These are phyloP conservation scores for Aspergillus versicolor DNA, from an alignment of 2,329 filamentous ascomycete genomes.

Conservation along the genomic window DNA sequence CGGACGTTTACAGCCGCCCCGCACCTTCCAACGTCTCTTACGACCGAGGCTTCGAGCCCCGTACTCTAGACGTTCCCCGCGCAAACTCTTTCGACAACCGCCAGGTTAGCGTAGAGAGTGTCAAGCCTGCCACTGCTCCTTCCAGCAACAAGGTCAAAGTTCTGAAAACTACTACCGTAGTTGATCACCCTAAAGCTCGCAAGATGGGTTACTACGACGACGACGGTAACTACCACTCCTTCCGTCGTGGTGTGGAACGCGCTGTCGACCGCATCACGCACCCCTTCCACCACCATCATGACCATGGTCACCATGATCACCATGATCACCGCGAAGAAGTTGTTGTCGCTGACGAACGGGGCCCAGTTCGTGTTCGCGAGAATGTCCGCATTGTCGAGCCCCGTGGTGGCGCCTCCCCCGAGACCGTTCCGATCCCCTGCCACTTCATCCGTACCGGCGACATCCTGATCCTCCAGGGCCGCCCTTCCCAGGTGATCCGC, in stretches of 20 bases:
- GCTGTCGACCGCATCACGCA: constrained; percentile 66
- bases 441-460: constrained; percentile 99
- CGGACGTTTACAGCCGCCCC: constrained; percentile 25
- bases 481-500: constrained; percentile 99
- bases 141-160: constrained; percentile 50
- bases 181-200: constrained; percentile 53
- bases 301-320: constrained; percentile 23
- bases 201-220: constrained; percentile 81
- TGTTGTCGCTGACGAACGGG: constrained; percentile 43
- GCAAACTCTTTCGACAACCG: constrained; percentile 33
- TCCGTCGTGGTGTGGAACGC: constrained; percentile 68
- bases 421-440: constrained; percentile 97
- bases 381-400: constrained; percentile 52
- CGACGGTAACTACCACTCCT: constrained; percentile 72
- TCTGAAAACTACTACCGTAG: constrained; percentile 48
- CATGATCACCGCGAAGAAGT: constrained; percentile 43
- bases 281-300: constrained; percentile 55
- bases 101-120: constrained; percentile 33
- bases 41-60: constrained; percentile 29
- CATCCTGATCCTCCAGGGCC: constrained; percentile 97
- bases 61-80: constrained; percentile 45
- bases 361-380: constrained; percentile 48
- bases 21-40: constrained; percentile 25
- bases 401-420: constrained; percentile 52
- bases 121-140: constrained; percentile 32